Base-by-base conservation (phyloP, 306 rosid genomes). In the Castanopsis chinensis region DNA sequence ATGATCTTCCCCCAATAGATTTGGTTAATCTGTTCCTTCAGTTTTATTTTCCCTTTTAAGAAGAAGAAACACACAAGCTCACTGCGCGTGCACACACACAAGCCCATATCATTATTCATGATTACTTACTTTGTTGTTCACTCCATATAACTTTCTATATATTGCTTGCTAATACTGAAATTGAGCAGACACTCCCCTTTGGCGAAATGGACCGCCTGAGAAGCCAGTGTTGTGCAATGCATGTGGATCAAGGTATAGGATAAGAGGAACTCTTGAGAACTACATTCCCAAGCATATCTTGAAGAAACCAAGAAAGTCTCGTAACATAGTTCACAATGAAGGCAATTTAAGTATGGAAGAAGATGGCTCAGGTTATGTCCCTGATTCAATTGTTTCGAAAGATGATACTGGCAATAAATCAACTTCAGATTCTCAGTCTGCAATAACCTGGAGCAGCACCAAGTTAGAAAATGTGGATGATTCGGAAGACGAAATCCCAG, bases 181-280 rank as follows among this genome's bases (percentile, higher is more conserved):
- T 49, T 12, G 53, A 49, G 12, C n/a, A 76, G 80, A 11, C 18
- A 64, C 80, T n/a, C 80, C 80, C 19, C 74, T 77, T 18, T 77
- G 80, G 80, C 45, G 73, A 23, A 27, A 76, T 49, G 73, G 80
- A 19, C 80, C 80, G 2, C 80, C 80, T 51, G 80, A 63, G 61
- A 76, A 76, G 18, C 73, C 80, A 51, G 51, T 76, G 41, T 28
- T 76, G 61, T 76, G 80, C 80, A 76, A 76, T 76, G 73, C 80
- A 23, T 64, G 80, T 51, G 80, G 80, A 19, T 76, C 79, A 28
- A 51, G 79, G 37, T 76, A 45, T 58, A 65, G 79, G 51, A 1
- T 63, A 19, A 76, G 61, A 28, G 60, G 79, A 76, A 63, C 43
- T 49, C 73, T 76, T 5, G 63, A 63, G 12, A 43, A 61, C 20